These are phyloP conservation scores for Elaeis guineensis DNA, from an alignment of 176 grass and related monocot genomes.

Conservation along the genomic window DNA sequence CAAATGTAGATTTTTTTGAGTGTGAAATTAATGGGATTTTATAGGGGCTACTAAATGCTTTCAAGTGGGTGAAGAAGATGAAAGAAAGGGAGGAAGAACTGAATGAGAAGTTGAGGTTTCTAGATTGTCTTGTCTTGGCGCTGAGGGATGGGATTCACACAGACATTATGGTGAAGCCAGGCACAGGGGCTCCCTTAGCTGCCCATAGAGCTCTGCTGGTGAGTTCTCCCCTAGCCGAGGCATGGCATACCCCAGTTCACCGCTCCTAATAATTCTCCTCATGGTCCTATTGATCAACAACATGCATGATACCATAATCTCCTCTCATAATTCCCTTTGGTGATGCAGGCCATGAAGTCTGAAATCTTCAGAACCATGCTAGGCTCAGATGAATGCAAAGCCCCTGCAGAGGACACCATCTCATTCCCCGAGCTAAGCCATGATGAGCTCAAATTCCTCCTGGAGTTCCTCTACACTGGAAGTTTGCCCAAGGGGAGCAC, in stretches of 20 bases:
- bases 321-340: too few relatives aligned
- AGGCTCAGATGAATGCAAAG: slow-evolving; percentile 51
- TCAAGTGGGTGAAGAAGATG: slow-evolving; percentile 54
- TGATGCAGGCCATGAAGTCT: slow-evolving; percentile 46
- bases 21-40: background rate
- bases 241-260: too few relatives aligned
- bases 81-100: slow-evolving; percentile 27
- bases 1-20: too few relatives aligned
- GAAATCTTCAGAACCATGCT: slow-evolving; percentile 60
- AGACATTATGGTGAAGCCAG: slow-evolving; percentile 58
- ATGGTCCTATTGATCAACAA: too few relatives aligned
- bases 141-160: slow-evolving; percentile 61
- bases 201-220: slow-evolving; percentile 80
- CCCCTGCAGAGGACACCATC: slow-evolving; percentile 39
- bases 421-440: slow-evolving; percentile 54
- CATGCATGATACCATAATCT: too few relatives aligned
- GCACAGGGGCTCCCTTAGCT: slow-evolving; percentile 38
- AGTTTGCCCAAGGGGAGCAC: background rate
- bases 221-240: background rate
- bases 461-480: slow-evolving; percentile 67
- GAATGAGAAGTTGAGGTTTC: slow-evolving; percentile 36
- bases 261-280: too few relatives aligned
- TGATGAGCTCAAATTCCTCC: slow-evolving; percentile 40
- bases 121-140: slow-evolving; percentile 36
- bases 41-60: slow-evolving; percentile 54